A percentile compares a stretch with the other conserved stretches of the same genome.
Conservation (phyloP, 2,329 filamentous ascomycete species). For the Xylaria sp. region DNA sequence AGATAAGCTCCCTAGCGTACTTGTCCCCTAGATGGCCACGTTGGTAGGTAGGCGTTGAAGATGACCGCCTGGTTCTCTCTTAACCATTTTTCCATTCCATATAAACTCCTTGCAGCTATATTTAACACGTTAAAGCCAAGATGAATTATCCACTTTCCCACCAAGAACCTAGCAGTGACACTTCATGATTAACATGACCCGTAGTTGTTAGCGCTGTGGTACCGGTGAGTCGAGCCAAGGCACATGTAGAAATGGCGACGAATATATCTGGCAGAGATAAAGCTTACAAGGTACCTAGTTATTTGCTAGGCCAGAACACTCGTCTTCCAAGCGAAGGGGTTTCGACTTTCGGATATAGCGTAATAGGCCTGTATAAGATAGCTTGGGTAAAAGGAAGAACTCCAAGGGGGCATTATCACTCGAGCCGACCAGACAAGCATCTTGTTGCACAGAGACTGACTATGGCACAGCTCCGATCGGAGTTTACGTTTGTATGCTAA, state of each 20-base stretch:
- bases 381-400: slow-evolving; percentile 9
- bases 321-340: neutral
- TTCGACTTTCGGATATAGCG: slow-evolving; percentile 1
- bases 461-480: neutral
- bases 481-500: neutral
- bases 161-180: neutral
- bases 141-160: neutral
- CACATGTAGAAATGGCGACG: neutral
- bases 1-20: neutral
- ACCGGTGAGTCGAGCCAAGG: neutral
- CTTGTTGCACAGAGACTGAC: neutral
- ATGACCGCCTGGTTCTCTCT: neutral
- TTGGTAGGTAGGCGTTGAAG: neutral
- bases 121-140: neutral
- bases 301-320: neutral
- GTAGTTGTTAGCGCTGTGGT: neutral
- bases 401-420: slow-evolving; percentile 4
- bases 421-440: neutral
- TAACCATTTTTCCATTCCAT: neutral
- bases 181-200: neutral
- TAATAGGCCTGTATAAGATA: neutral
- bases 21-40: too few relatives aligned
- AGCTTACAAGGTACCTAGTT: neutral
- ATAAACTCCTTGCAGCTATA: neutral
- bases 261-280: neutral